Conservation (phyloP, 331 rosid species). For the Quercus tomentella region DNA sequence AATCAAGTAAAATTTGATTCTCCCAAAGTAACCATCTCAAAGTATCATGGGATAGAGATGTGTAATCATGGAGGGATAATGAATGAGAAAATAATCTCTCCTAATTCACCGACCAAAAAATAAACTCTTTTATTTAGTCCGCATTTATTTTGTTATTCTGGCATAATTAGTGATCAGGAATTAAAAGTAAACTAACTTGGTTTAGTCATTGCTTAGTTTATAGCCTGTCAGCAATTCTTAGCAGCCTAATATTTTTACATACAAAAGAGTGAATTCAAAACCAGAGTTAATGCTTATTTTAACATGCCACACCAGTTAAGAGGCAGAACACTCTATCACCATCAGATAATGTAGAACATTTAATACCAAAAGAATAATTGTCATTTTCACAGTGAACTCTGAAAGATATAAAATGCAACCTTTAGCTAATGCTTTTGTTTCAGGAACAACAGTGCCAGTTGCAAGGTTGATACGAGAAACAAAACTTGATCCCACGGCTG, state of each 20-base stretch:
- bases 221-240: background rate
- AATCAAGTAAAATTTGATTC: background rate
- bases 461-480: slow-evolving; percentile 80
- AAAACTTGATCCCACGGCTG: slow-evolving; percentile 73
- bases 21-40: background rate
- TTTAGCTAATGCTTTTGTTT: slow-evolving; percentile 89
- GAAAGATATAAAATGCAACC: slow-evolving; percentile 45
- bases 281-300: background rate
- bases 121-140: background rate
- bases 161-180: too few relatives aligned
- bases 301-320: background rate
- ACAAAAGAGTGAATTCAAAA: background rate
- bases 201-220: background rate
- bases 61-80: background rate
- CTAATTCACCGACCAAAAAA: background rate
- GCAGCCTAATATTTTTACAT: background rate
- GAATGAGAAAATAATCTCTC: background rate
- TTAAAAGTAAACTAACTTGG: too few relatives aligned
- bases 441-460: slow-evolving; percentile 85
- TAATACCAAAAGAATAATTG: background rate
- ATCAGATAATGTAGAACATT: background rate
- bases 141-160: too few relatives aligned
- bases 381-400: background rate
- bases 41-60: background rate
- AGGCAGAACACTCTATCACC: slow-evolving; percentile 1